Percentiles rank a stretch among this genome's conserved stretches.
Conservation (phyloP, 208 protist genomes). For the Leishmania amazonensis region DNA sequence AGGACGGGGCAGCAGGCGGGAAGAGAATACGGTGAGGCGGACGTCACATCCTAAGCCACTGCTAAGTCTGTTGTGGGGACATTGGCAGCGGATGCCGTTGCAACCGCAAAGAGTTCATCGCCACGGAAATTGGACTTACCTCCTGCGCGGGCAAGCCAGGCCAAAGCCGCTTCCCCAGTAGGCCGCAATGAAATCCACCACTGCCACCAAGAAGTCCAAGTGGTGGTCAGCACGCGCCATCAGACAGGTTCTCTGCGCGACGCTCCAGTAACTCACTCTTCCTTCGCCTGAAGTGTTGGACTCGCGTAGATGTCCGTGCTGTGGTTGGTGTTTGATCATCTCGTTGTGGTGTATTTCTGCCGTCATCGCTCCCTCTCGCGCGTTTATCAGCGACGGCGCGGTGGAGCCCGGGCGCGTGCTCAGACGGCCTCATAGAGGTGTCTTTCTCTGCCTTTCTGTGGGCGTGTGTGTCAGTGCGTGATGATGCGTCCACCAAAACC, state of each 20-base stretch:
- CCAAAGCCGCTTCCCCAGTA: neutral
- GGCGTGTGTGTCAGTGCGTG: neutral
- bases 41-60: neutral
- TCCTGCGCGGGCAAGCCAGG: neutral
- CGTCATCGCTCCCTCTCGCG: neutral
- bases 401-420: neutral
- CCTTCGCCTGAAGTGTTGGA: neutral
- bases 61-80: neutral
- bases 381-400: neutral
- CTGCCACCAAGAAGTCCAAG: neutral
- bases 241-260: neutral
- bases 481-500: neutral
- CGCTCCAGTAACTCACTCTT: neutral
- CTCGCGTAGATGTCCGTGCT: neutral
- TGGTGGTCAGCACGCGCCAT: neutral
- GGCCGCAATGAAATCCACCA: neutral
- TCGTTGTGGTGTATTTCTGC: neutral
- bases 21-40: neutral
- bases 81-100: neutral
- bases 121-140: too few relatives aligned
- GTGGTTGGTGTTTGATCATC: neutral
- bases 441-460: neutral
- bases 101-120: neutral
- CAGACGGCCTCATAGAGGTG: neutral
- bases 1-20: neutral